A percentile compares a stretch with the other conserved stretches of the same genome.
Conservation (phyloP, 805 yeast genomes). For the Saturnispora halmiae region DNA sequence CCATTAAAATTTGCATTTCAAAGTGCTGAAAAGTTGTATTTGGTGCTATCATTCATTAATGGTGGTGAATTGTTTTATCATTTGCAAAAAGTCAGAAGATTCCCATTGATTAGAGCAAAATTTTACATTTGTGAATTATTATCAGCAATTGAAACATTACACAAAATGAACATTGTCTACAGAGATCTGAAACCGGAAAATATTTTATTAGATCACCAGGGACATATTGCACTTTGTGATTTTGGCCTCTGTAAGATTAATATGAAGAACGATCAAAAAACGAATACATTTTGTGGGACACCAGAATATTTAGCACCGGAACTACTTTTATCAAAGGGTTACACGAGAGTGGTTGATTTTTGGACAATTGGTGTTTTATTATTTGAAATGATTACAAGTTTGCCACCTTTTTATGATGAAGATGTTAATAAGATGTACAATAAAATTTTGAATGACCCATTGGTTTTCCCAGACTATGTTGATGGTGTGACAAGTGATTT, state of each 20-base stretch:
- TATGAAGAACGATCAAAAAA: conserved; percentile 81
- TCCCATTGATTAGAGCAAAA: conserved; percentile 79
- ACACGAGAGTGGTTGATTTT: conserved; percentile 94
- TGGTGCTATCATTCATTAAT: conserved; percentile 86
- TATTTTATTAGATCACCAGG: conserved; percentile 87
- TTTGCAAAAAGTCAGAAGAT: conserved; percentile 81
- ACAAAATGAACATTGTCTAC: conserved; percentile 85
- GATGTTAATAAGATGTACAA: conserved; percentile 89
- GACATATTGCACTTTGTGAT: conserved; percentile 96
- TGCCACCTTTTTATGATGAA: conserved; percentile 96
- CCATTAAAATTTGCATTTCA: conserved; percentile 95
- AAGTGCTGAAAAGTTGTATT: conserved; percentile 87
- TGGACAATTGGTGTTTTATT: conserved; percentile 94
- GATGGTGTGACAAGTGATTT: conserved; percentile 81
- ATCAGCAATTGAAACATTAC: conserved; percentile 87
- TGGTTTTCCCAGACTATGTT: conserved; percentile 80
- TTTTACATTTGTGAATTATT: conserved; percentile 91
- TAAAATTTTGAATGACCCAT: conserved; percentile 82
- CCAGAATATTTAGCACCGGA: conserved; percentile 98
- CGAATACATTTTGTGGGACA: conserved; percentile 93
- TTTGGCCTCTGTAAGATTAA: conserved; percentile 93
- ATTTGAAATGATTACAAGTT: conserved; percentile 93
- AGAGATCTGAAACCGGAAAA: conserved; percentile 96
- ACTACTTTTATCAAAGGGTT: conserved; percentile 81
- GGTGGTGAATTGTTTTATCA: conserved; percentile 97